These are phyloP conservation scores for Benincasa hispida DNA, from an alignment of 306 rosid genomes.

Conservation along the genomic window DNA sequence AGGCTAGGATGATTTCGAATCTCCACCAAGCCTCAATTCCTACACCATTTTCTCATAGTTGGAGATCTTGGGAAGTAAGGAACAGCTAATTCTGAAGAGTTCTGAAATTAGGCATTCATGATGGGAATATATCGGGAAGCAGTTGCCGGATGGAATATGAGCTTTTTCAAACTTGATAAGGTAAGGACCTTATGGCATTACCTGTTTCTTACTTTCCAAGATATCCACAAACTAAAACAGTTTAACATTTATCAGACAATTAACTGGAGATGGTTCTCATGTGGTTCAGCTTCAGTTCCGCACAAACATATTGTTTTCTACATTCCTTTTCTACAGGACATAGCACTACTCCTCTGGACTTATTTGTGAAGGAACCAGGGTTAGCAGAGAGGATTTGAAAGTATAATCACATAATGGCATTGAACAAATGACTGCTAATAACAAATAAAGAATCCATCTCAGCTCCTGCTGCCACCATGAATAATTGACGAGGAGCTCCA, in stretches of 20 bases:
- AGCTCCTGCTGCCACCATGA: conserved; percentile 59
- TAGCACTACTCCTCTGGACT: not conserved
- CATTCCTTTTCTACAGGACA: not conserved
- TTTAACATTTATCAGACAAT: conserved; percentile 24
- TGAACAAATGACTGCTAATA: conserved; percentile 52
- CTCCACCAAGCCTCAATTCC: conserved; percentile 26
- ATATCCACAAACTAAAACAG: not conserved
- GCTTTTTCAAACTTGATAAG: too few species aligned
- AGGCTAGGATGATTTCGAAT: conserved; percentile 58
- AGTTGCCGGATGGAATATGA: too few species aligned
- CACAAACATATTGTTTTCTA: not conserved
- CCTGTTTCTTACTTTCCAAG: too few species aligned
- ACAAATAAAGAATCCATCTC: conserved; percentile 9
- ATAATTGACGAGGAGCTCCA: conserved; percentile 57
- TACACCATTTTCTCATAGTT: conserved; percentile 25
- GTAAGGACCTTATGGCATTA: too few species aligned
- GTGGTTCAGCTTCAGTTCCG: conserved; percentile 62
- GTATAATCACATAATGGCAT: conserved; percentile 56
- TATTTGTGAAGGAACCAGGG: conserved; percentile 53
- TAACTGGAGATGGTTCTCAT: conserved; percentile 33
- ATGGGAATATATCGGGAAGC: too few species aligned
- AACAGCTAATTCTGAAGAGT: not conserved
- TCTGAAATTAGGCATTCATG: conserved; percentile 25
- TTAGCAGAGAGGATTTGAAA: conserved; percentile 79
- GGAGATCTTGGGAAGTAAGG: too few species aligned